Conservation (phyloP, 441 rosid species). For the Populus trichocarpa region DNA sequence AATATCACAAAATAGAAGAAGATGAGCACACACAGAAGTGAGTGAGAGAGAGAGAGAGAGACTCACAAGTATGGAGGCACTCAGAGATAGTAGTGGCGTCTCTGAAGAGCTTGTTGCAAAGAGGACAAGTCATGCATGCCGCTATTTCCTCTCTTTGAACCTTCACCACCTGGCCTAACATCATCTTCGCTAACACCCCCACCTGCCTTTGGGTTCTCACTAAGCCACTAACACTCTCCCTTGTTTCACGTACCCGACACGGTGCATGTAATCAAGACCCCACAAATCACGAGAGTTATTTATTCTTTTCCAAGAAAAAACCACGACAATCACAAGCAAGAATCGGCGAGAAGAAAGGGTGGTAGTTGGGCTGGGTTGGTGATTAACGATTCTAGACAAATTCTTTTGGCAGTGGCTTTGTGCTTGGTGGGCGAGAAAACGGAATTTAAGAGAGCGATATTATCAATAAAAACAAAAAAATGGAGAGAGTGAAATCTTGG, state of each 20-base stretch:
- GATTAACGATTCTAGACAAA: not conserved
- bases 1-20: not conserved
- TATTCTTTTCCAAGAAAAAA: not conserved
- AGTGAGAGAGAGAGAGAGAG: not conserved
- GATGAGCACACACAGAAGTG: not conserved
- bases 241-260: slow-evolving; percentile 21
- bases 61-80: slow-evolving; percentile 73
- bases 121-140: slow-evolving; percentile 68
- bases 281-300: slow-evolving; percentile 4
- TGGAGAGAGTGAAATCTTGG: not conserved
- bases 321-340: not conserved
- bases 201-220: not conserved
- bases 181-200: slow-evolving; percentile 13
- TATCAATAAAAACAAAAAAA: not conserved
- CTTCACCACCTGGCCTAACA: slow-evolving; percentile 32
- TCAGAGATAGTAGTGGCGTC: slow-evolving; percentile 67
- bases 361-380: not conserved
- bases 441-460: not conserved
- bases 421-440: slow-evolving; percentile 20
- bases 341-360: not conserved
- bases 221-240: not conserved
- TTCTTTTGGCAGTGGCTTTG: not conserved
- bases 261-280: slow-evolving; percentile 23
- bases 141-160: slow-evolving; percentile 41
- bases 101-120: slow-evolving; percentile 49